Conservation (phyloP, 2,329 filamentous ascomycete genomes). For the Colletotrichum sp. region DNA sequence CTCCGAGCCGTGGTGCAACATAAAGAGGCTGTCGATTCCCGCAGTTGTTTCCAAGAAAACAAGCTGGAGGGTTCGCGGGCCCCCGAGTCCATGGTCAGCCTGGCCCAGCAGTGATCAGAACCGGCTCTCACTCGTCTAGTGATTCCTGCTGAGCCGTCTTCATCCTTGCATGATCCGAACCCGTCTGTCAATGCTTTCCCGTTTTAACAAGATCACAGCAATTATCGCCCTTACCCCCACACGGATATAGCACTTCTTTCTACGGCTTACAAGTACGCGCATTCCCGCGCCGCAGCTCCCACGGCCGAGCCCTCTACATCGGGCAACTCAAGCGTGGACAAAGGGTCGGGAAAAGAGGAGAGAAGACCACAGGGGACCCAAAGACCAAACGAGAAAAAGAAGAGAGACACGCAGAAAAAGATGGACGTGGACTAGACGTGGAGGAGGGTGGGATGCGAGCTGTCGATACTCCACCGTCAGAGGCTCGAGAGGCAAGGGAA, state of each 20-base stretch:
- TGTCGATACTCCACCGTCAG: constrained; percentile 12
- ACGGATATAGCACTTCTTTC: neutral
- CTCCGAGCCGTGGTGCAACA: neutral
- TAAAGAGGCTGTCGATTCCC: neutral
- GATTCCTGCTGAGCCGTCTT: neutral
- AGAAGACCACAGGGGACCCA: neutral
- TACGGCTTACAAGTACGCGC: neutral
- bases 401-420: neutral
- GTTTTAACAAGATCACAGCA: neutral
- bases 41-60: neutral
- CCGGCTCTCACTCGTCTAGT: neutral
- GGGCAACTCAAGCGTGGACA: constrained; percentile 1
- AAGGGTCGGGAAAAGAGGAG: neutral
- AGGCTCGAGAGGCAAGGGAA: constrained; percentile 20
- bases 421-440: neutral
- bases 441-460: constrained; percentile 19
- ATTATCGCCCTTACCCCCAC: neutral
- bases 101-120: neutral
- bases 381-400: neutral
- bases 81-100: neutral
- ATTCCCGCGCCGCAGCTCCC: neutral
- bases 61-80: neutral
- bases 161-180: neutral
- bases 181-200: neutral
- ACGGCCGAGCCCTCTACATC: neutral